Percentiles rank a stretch among this genome's conserved stretches.
phyloP scores from a whole-genome alignment of 2,329 filamentous ascomycete species.

The Xylariaceae sp. region DNA sequence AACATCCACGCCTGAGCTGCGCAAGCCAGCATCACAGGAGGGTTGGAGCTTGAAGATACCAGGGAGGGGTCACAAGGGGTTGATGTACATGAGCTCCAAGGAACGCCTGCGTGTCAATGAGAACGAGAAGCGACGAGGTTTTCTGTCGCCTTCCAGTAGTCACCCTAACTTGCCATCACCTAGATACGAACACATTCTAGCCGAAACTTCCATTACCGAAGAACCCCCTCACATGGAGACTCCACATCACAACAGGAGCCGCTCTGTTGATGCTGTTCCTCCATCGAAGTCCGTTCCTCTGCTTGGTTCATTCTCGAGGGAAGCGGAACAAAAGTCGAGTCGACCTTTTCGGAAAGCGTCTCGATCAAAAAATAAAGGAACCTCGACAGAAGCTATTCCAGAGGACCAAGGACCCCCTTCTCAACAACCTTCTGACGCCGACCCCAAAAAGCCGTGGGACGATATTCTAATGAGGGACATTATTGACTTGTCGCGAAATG shows the following conservation, averaged over 20 bases:
- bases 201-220: slow-evolving; percentile 52
- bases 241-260: slow-evolving; percentile 18
- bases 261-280: slow-evolving; percentile 24
- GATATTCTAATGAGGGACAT: slow-evolving; percentile 30
- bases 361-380: slow-evolving; percentile 43
- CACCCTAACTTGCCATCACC: slow-evolving; percentile 32
- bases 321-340: slow-evolving; percentile 47
- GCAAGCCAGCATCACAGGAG: slow-evolving; percentile 51
- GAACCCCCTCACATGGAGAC: slow-evolving; percentile 37
- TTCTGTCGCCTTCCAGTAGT: slow-evolving; percentile 38
- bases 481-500: slow-evolving; percentile 25
- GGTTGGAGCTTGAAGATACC: slow-evolving; percentile 56
- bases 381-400: slow-evolving; percentile 37
- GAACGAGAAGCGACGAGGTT: slow-evolving; percentile 52
- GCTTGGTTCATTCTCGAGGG: slow-evolving; percentile 63
- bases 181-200: slow-evolving; percentile 45
- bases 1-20: slow-evolving; percentile 45
- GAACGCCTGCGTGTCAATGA: slow-evolving; percentile 61
- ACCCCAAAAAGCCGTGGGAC: slow-evolving; percentile 26
- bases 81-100: slow-evolving; percentile 71
- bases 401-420: slow-evolving; percentile 37
- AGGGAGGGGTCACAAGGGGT: slow-evolving; percentile 47
- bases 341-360: slow-evolving; percentile 48
- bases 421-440: slow-evolving; percentile 23
- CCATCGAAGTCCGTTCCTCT: slow-evolving; percentile 47